Base-by-base conservation (phyloP, 1,284 basidiomycete genomes). In the Anthracocystis panici-leucophaei region DNA sequence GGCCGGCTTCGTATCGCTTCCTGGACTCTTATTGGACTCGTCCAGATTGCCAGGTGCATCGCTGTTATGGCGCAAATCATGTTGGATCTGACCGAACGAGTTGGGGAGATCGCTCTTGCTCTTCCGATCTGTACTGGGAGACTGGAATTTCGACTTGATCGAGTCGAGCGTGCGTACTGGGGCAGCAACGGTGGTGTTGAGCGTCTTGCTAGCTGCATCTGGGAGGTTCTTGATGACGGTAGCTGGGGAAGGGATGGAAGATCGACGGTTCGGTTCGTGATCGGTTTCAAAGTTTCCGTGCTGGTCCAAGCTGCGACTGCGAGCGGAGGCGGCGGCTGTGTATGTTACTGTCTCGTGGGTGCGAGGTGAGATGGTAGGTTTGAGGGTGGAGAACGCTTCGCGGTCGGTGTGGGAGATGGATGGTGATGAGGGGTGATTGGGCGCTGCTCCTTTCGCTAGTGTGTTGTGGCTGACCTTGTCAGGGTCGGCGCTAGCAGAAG, bases 61-160 rank as follows among this genome's bases (percentile, higher is more conserved):
- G 0, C 16, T 40, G 20, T 65, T 71, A n/a, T 58, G 45, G 9
- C 58, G 38, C 68, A 71, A 29, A 42, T 71, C 68, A n/a, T 23
- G 57, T 20, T 75, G 66, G 21, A 57, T 23, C 27, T 58, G 51
- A 18, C 20, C 33, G 25, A 69, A 41, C 9, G 62, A 65, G 16
- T 65, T 3, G 0, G 62, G 48, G 33, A 69, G 69, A 2, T 75
- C 66, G 41, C 65, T 69, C 49, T 75, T 75, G 56, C 66, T 75
- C 59, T 75, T 75, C 7, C 52, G 35, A 0, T 21, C 45, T 14
- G 65, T 75, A 20, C 66, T 75, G 0, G 72, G 72, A 18, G 62
- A 27, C 20, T 59, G 50, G 14, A 75, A 56, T 25, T 75, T 75
- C 9, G 31, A 6, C 27, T 65, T 75, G 66, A 75, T 69, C 10